Base-by-base conservation (phyloP, 192 early-diverging fungal species). In the Backusella mclennaniae region DNA sequence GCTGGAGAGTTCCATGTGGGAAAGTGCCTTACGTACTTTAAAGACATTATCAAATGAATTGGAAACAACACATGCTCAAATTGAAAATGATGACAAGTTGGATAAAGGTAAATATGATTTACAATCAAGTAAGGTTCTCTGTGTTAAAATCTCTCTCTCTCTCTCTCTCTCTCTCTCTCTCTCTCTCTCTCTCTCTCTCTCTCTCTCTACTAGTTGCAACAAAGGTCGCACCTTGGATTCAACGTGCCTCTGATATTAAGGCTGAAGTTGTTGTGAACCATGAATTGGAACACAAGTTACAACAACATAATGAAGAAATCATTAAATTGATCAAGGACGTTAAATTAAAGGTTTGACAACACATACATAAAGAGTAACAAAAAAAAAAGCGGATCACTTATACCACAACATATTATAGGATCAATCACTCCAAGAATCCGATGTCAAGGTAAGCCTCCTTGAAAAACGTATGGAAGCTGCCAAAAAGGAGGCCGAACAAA, bases 301-400 rank as follows among this genome's bases (percentile, higher is more conserved):
- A 93, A 71, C 85, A 89, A 31, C 86, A 92, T 53, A 89, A 89
- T 69, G 93, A 92, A n/a, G 94, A 98, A 73, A 90, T 96, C 21
- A 76, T 92, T 69, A 90, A 89, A 39, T 85, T 98, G 11, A 88
- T 93, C 39, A 91, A 91, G 56, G 94, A 95, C 69, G 80, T 91
- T 23, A 94, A 93, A 63, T 38, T 90, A 72, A 97, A 93, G 82
- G 90, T 90, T 83, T 33, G 73, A 17, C 14, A 33, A 6, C 31
- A 33, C 2, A 33, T 33, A 33, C 1, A 33, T 33, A 33, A 33
- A 33, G 31, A 33, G 35, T 9, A n/a, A 19, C 26, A 17, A 29
- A 19, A 17, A 26, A 35, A 36, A 7, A 39, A 1, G 6, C 19
- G 4, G 21, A 66, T 59, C 35, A 29, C 35, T n/a, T 19, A 66